Base-by-base conservation (phyloP, 768 basidiomycete species). In the Pulveroboletus sp. region DNA sequence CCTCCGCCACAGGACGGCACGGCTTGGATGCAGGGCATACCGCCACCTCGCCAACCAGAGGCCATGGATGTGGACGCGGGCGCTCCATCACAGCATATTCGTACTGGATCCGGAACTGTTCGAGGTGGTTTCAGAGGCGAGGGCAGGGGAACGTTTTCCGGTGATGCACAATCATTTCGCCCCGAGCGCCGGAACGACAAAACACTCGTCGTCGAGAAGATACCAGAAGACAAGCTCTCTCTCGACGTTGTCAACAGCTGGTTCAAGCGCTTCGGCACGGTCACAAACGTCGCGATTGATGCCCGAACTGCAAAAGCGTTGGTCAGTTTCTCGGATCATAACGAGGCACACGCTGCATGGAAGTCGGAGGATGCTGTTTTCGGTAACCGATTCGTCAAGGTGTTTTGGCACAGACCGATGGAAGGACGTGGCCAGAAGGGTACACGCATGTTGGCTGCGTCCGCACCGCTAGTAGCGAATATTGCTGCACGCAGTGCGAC, bases 351-450 rank as follows among this genome's bases (percentile, higher is more conserved):
- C 60, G 79, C 81, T 12, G 94, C 94, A 1, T 93, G 94, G 89
- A 90, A 90, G 66, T 83, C 84, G 21, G 90, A 94, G 67, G 92
- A 95, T 53, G 92, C 94, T n/a, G 87, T 97, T 13, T 97, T 97
- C 61, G 83, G 82, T 11, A 94, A 94, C 58, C 82, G 94, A 42
- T 97, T 97, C 65, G 94, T 97, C 56, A 95, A 94, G 69, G 77
- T 97, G 29, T 91, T 95, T 60, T 97, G 94, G 93, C 92, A 95
- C 69, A 78, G 88, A 49, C 93, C 92, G 7, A 81, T 94, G 82
- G 90, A 89, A 45, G 94, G 94, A 0, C 89, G 94, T 59, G 94
- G 94, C 8, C 83, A 82, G 53, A 75, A 73, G 16, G 94, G 94
- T 2, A 72, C 81, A 40, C 78, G 86, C 54, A 80, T 85, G 73